A percentile compares a stretch with the other conserved stretches of the same genome.
Conservation (phyloP, 495 filamentous ascomycete genomes). For the Aspergillus incahuasiensis region DNA sequence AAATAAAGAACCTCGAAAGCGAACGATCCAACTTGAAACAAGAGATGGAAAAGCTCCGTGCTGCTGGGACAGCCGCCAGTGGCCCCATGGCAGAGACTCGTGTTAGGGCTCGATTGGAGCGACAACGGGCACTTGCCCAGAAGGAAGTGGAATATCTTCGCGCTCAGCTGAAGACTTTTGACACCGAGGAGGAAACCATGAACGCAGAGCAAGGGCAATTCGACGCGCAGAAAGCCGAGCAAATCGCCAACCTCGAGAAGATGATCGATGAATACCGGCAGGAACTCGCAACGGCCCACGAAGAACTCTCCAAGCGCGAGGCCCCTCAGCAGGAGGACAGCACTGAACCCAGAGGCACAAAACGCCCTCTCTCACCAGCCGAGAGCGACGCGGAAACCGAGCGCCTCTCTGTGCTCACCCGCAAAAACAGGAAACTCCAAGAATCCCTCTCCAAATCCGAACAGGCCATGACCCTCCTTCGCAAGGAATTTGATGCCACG, state of each 20-base stretch:
- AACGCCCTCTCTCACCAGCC: slow-evolving; percentile 52
- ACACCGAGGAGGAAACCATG: slow-evolving; percentile 83
- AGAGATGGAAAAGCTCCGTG: slow-evolving; percentile 68
- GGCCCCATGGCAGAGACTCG: slow-evolving; percentile 43
- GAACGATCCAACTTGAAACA: slow-evolving; percentile 55
- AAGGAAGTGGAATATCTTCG: slow-evolving; percentile 94
- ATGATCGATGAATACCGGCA: slow-evolving; percentile 81
- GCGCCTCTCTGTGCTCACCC: slow-evolving; percentile 72
- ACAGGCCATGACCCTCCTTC: slow-evolving; percentile 57
- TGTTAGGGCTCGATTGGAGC: slow-evolving; percentile 68
- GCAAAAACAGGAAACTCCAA: slow-evolving; percentile 83
- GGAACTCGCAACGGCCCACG: slow-evolving; percentile 71
- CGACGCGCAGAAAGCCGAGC: slow-evolving; percentile 68
- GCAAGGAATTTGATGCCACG: slow-evolving; percentile 69
- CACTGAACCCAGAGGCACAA: slow-evolving; percentile 31
- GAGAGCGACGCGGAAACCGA: slow-evolving; percentile 65
- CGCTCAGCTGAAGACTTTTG: slow-evolving; percentile 86
- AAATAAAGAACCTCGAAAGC: slow-evolving; percentile 65
- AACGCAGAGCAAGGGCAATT: slow-evolving; percentile 61
- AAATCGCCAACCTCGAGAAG: slow-evolving; percentile 76
- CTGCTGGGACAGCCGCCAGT: slow-evolving; percentile 26
- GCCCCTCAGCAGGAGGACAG: slow-evolving; percentile 32
- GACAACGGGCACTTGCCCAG: slow-evolving; percentile 75
- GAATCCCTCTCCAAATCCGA: slow-evolving; percentile 65
- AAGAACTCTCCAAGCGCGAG: slow-evolving; percentile 65